phyloP scores from a whole-genome alignment of 805 yeast genomes.

The Ogataea methylovora region DNA sequence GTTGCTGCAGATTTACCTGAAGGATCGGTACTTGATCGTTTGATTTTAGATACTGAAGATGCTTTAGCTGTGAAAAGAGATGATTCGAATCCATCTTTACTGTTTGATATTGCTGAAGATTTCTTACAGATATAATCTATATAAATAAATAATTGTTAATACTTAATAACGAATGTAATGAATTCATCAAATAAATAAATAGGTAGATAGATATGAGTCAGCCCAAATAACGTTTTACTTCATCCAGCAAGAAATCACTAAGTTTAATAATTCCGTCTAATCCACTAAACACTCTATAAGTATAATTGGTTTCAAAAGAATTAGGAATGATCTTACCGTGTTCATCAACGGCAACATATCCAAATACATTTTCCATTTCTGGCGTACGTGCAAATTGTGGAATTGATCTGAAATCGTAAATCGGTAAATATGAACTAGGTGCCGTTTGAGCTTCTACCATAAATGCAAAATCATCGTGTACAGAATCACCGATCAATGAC shows the following conservation, averaged over 20 bases:
- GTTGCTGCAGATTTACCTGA: constrained; percentile 5
- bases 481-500: constrained; percentile 12
- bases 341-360: constrained; percentile 54
- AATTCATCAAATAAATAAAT: no score
- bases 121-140: constrained; percentile 24
- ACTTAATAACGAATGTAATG: neutral
- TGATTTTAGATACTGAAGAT: constrained; percentile 13
- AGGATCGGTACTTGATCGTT: constrained; percentile 16
- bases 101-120: constrained; percentile 35
- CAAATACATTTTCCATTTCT: constrained; percentile 62
- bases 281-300: constrained; percentile 45
- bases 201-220: constrained; percentile 5
- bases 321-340: constrained; percentile 47
- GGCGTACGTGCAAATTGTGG: constrained; percentile 64
- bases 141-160: neutral
- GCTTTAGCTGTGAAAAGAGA: constrained; percentile 10
- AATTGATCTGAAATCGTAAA: constrained; percentile 59
- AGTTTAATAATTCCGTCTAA: constrained; percentile 43
- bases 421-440: constrained; percentile 52
- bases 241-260: constrained; percentile 41
- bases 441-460: constrained; percentile 48
- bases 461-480: constrained; percentile 42
- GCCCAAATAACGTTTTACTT: constrained; percentile 27
- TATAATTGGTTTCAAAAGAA: constrained; percentile 48
- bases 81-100: no score